Evolutionary conservation across 306 rosid species (phyloP).

Genomic region (barrel medic (Medicago truncatula)): MtrunA17r5.0-ANR NC_053048.1:9777001-9777500

Average conservation of each 20-base stretch:
- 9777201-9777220: conserved; percentile 67
- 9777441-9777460: conserved; percentile 42
- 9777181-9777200: conserved; percentile 79
- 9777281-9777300: conserved; percentile 48
- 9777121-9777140: conserved; percentile 76
- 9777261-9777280: conserved; percentile 68
- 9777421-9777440: conserved; percentile 52
- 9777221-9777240: conserved; percentile 64
- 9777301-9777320: conserved; percentile 47
- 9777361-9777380: conserved; percentile 45
- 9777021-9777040: conserved; percentile 51
- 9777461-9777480: conserved; percentile 45
- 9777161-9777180: conserved; percentile 74
- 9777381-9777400: conserved; percentile 50
- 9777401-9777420: conserved; percentile 52
- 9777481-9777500: conserved; percentile 53
- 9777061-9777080: conserved; percentile 47
- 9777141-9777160: conserved; percentile 72
- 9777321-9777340: conserved; percentile 52
- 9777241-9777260: conserved; percentile 68
- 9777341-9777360: conserved; percentile 54
- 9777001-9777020: conserved; percentile 48
- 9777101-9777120: conserved; percentile 74
- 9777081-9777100: conserved; percentile 43
- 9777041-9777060: conserved; percentile 47